These are phyloP conservation scores for Triglochin maritima DNA, from an alignment of 106 monocot genomes.

Conservation along the genomic window DNA sequence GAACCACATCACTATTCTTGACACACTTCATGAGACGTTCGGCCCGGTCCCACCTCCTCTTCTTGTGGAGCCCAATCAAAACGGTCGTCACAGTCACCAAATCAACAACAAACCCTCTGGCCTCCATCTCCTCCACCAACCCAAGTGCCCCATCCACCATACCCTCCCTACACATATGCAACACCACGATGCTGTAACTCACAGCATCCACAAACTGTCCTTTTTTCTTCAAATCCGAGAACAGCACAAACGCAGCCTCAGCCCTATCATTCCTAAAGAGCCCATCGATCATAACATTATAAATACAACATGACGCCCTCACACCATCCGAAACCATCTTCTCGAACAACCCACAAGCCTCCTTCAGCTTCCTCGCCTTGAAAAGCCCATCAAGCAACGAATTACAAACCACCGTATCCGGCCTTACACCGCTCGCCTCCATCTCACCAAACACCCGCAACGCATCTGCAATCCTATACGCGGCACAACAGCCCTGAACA, in stretches of 20 bases:
- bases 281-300: constrained; percentile 86
- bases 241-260: constrained; percentile 47
- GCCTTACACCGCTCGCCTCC: constrained; percentile 29
- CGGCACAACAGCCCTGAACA: constrained; percentile 48
- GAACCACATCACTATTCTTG: constrained; percentile 41
- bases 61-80: constrained; percentile 53
- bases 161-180: constrained; percentile 57
- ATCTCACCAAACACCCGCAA: constrained; percentile 53
- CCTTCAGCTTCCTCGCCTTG: constrained; percentile 57
- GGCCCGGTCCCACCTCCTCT: constrained; percentile 50
- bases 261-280: constrained; percentile 55
- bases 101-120: constrained; percentile 75
- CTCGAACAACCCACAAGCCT: constrained; percentile 77
- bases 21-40: constrained; percentile 59
- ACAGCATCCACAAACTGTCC: constrained; percentile 67
- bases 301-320: constrained; percentile 41
- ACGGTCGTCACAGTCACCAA: constrained; percentile 64
- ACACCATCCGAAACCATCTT: constrained; percentile 73
- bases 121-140: constrained; percentile 84
- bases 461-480: constrained; percentile 46
- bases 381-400: constrained; percentile 64
- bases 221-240: constrained; percentile 76
- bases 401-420: constrained; percentile 58
- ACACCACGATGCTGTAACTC: constrained; percentile 63
- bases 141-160: constrained; percentile 52